Evolutionary conservation across 371 early-diverging fungal species (phyloP).

Genomic region (Globomyces sp.): DNA sequence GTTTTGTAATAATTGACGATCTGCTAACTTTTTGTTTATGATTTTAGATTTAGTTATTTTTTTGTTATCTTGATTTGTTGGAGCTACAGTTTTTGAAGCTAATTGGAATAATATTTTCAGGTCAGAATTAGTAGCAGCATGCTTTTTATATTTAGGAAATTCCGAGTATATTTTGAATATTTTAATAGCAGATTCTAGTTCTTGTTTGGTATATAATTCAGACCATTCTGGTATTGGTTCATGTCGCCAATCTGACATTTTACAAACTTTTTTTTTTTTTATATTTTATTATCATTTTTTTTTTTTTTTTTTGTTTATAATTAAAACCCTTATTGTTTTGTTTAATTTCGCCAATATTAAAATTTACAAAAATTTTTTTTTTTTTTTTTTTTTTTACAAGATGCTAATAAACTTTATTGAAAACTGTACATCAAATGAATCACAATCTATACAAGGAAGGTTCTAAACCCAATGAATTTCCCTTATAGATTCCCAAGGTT

Average conservation of each 20-base stretch:
- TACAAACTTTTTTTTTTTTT: no score
- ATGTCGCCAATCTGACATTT: no score
- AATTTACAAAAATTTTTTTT: no score
- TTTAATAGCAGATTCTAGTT: constrained; percentile 25
- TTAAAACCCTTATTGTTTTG: no score
- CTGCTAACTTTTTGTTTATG: not conserved
- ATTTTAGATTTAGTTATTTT: not conserved
- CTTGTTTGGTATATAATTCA: constrained; percentile 22
- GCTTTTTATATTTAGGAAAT: constrained; percentile 31
- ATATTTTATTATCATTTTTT: no score
- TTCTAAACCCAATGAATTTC: not conserved
- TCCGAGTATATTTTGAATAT: constrained; percentile 29
- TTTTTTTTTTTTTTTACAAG: no score
- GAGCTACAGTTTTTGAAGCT: constrained; percentile 13
- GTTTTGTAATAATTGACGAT: constrained; percentile 3
- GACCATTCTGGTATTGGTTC: constrained; percentile 32
- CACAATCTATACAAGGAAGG: not conserved
- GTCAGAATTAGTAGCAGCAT: constrained; percentile 27
- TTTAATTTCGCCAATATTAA: no score
- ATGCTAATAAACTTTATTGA: no score
- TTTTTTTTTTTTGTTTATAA: no score
- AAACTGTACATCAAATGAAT: not conserved
- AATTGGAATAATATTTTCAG: constrained; percentile 27
- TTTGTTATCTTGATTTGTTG: not conserved
- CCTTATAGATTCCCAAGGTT: not conserved